Percentiles rank a stretch among this genome's conserved stretches.
Evolutionary conservation across 1,139 yeast genomes (phyloP).

Genomic region (Eremothecium cymbalariae): DNA sequence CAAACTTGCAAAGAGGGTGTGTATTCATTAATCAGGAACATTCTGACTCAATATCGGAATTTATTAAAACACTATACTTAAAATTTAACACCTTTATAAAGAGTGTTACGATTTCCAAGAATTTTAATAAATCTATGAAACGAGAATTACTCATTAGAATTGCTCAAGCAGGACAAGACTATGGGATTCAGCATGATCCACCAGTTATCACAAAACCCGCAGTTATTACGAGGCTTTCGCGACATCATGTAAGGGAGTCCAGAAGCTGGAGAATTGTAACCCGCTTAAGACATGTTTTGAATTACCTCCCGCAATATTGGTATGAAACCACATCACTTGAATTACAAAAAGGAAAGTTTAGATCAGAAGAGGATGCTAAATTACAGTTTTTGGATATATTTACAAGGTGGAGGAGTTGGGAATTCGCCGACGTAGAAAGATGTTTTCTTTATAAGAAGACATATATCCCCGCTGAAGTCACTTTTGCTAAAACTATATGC

Average conservation of each 20-base stretch:
- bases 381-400: conserved; percentile 51
- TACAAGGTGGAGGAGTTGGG: conserved; percentile 90
- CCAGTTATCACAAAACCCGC: conserved; percentile 87
- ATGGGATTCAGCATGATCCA: conserved; percentile 70
- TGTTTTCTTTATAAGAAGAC: conserved; percentile 45
- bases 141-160: conserved; percentile 35
- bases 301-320: conserved; percentile 54
- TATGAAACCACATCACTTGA: conserved; percentile 21
- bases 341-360: conserved; percentile 19
- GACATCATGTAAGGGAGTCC: conserved; percentile 66
- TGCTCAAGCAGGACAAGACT: conserved; percentile 53
- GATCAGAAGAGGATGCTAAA: conserved; percentile 46
- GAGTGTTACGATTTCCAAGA: not conserved
- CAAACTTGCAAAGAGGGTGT: conserved; percentile 2
- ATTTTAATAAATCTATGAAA: conserved; percentile 9
- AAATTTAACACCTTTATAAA: conserved; percentile 14
- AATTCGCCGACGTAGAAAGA: conserved; percentile 50
- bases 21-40: not conserved
- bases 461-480: conserved; percentile 24
- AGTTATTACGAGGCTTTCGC: conserved; percentile 60
- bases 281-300: conserved; percentile 64
- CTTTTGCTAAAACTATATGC: no score
- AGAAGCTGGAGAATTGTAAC: conserved; percentile 85
- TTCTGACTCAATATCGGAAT: conserved; percentile 1
- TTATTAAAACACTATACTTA: conserved; percentile 24